A percentile compares a stretch with the other conserved stretches of the same genome.
phyloP scores from a whole-genome alignment of 2,329 filamentous ascomycete genomes.

The Colletotrichum sp. region DNA sequence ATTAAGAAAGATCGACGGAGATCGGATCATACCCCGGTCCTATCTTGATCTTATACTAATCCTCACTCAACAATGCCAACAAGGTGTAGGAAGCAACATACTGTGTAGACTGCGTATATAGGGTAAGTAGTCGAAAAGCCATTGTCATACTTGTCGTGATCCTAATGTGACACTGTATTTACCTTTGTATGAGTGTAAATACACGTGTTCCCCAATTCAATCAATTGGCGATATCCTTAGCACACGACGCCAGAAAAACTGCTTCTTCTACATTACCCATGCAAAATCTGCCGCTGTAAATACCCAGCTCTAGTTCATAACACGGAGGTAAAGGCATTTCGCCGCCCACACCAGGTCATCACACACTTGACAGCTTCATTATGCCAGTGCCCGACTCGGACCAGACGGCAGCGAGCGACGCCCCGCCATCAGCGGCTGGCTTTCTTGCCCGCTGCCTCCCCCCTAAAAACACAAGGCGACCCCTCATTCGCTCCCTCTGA shows the following conservation, averaged over 20 bases:
- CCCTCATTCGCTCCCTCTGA: neutral
- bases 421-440: neutral
- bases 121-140: neutral
- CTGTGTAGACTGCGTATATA: neutral
- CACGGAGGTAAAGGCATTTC: neutral
- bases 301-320: neutral
- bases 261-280: conserved; percentile 20
- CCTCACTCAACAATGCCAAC: neutral
- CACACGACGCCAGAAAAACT: conserved; percentile 2
- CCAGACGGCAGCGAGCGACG: neutral
- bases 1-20: neutral
- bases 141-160: neutral
- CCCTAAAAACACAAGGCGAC: neutral
- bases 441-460: neutral
- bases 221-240: conserved; percentile 12
- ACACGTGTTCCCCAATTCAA: neutral
- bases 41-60: neutral
- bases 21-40: neutral
- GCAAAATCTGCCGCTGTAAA: neutral
- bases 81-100: neutral
- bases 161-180: neutral
- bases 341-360: neutral
- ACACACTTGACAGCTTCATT: neutral
- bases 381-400: neutral
- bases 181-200: neutral